Percentiles rank a stretch among this genome's conserved stretches.
These are phyloP conservation scores for Saturnispora sekii DNA, from an alignment of 805 yeast genomes.

Conservation along the genomic window DNA sequence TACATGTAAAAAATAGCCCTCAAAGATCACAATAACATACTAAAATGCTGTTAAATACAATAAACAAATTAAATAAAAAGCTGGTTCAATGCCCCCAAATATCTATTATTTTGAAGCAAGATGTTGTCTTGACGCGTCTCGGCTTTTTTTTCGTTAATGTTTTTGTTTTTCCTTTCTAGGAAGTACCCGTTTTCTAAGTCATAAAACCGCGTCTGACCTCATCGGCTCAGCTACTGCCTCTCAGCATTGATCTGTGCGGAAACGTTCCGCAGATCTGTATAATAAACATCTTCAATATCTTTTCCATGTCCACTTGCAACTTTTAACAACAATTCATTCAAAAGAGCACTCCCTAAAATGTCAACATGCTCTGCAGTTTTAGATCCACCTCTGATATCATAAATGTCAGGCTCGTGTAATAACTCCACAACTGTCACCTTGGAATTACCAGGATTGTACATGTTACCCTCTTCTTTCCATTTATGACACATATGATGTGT, in stretches of 20 bases:
- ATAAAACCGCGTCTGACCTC: background rate
- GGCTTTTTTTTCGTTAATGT: constrained; percentile 1
- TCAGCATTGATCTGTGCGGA: constrained; percentile 8
- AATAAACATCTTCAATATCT: constrained; percentile 46
- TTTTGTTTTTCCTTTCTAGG: constrained; percentile 2
- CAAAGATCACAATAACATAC: too few relatives aligned
- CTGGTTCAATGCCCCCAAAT: too few relatives aligned
- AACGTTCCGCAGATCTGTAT: constrained; percentile 41
- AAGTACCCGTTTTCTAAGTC: background rate
- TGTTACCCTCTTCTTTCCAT: constrained; percentile 59
- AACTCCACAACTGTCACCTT: constrained; percentile 80
- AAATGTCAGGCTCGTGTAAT: constrained; percentile 85
- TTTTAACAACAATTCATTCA: constrained; percentile 74
- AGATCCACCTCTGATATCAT: constrained; percentile 95
- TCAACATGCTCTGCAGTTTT: constrained; percentile 98
- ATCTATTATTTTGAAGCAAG: too few relatives aligned
- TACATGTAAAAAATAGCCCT: too few relatives aligned
- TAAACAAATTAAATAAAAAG: too few relatives aligned
- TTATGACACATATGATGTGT: constrained; percentile 88
- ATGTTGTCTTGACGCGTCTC: background rate
- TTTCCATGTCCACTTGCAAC: constrained; percentile 80
- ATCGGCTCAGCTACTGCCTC: background rate
- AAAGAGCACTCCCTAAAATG: constrained; percentile 83
- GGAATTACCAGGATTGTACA: constrained; percentile 71
- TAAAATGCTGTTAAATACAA: too few relatives aligned